Evolutionary conservation across 306 rosid species (phyloP), one percentile per base, ranked within the genome.

Genomic region (Quercus suber): DNA sequence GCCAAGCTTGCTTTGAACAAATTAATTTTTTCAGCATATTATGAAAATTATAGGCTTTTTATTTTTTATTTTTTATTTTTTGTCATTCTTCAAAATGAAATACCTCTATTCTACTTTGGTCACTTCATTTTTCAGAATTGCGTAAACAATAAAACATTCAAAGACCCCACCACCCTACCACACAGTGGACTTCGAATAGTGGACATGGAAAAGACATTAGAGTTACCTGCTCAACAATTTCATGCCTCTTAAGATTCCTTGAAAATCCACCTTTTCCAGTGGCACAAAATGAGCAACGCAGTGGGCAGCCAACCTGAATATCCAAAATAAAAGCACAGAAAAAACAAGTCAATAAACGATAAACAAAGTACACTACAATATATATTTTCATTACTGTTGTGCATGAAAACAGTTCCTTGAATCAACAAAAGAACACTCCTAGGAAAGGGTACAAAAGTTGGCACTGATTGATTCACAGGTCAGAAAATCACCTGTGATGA

Each of bases 251-350:
- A 79, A 95, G 99, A 76, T 95, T 95, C 84, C 99, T 92, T 52
- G 99, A 88, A 84, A 92, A 95, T 0, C 99, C 99, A 20, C 99
- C 99, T 82, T 95, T 92, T 41, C 99, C 99, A 5, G 99, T 95
- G 81, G 99, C 99, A 87, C 99, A 95, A 83, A 95, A 95, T 35
- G 99, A 88, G 87, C 99, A 95, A 41, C 94, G 93, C 71, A 95
- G 73, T 17, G 99, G 96, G 74, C 99, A 92, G 79, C 99, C 99
- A 15, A 95, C 98, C 98, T 95, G 80, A 71, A 82, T 67, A 77
- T 52, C 28, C 76, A 75, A 86, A 80, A 71, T 23, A 79, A n/a
- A 21, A 73, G 53, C 55, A 20, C 28, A 37, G 15, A 68, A 35
- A 69, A 58, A 59, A 57, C 59, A 55, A 79, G 55, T 55, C 27